Evolutionary conservation across 768 basidiomycete genomes (phyloP), one percentile per base, ranked within the genome.

Genomic region (Tylopilus subfusipes): DNA sequence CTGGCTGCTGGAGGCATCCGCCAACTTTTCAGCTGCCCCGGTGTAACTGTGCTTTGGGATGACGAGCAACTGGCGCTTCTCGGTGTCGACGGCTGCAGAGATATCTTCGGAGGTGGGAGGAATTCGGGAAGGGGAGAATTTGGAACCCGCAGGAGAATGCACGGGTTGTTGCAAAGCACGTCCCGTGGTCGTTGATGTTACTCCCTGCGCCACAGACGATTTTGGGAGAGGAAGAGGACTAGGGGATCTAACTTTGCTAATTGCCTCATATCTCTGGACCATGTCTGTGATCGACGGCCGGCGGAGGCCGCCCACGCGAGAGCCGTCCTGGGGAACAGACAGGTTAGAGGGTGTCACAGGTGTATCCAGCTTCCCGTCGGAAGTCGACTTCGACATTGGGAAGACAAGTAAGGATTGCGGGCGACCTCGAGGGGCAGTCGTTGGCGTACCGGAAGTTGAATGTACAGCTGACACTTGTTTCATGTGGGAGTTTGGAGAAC

Each of bases 281-380:
- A 93, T 91, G 64, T 93, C 83, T 38, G 90, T 84, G 61, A 93
- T 93, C 0, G 91, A 93, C 5, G 85, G 86, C 49, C 90, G 78
- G 19, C 90, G 80, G 9, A 67, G 0, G 12, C 59, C 63, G 7
- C 68, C 60, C 2, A 70, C 68, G 30, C 77, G 77, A 33, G 76
- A 70, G 40, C 69, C 76, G 4, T 79, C 78, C 44, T 74, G 76
- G 2, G 84, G 78, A 19, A 82, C 78, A 40, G 73, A 64, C 11
- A 85, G 68, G 14, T 69, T 69, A 42, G 73, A 65, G 47, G 73
- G 72, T 31, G 69, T 66, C 53, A 27, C 61, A 60, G 66, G 62
- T 19, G 65, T 49, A 42, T 73, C 64, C 14, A 71, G 54, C 40
- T 68, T 73, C 34, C 80, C 79, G 9, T 72, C 67, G 16, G 80